Conservation (phyloP, 805 yeast species). For the Zygosaccharomyces rouxii region DNA sequence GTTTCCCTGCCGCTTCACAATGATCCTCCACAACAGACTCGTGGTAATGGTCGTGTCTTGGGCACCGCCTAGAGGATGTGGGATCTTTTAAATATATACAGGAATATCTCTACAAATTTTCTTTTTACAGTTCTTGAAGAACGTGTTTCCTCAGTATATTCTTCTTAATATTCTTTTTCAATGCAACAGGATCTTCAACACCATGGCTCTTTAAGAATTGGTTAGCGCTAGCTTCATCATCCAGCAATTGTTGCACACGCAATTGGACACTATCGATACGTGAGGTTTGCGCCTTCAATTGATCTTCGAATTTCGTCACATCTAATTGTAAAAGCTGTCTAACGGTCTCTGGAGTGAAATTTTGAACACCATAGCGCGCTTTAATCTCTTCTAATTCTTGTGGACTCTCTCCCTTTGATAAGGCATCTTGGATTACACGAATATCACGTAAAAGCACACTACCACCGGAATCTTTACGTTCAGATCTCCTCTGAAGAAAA, state of each 20-base stretch:
- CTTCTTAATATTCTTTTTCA: slow-evolving; percentile 56
- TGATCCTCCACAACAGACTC: slow-evolving; percentile 7
- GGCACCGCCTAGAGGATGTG: slow-evolving; percentile 12
- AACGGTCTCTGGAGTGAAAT: slow-evolving; percentile 44
- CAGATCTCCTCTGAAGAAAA: slow-evolving; percentile 49
- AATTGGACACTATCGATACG: slow-evolving; percentile 37
- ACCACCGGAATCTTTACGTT: slow-evolving; percentile 28
- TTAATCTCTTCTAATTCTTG: slow-evolving; percentile 39
- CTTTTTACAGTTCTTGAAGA: slow-evolving; percentile 20
- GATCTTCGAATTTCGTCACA: slow-evolving; percentile 30
- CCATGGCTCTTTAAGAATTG: slow-evolving; percentile 36
- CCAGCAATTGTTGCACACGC: slow-evolving; percentile 36
- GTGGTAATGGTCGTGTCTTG: slow-evolving; percentile 19
- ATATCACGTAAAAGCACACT: slow-evolving; percentile 31
- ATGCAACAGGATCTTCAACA: slow-evolving; percentile 35
- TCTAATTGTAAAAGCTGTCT: slow-evolving; percentile 39
- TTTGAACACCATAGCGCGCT: slow-evolving; percentile 42
- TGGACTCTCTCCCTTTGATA: slow-evolving; percentile 35
- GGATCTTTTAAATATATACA: slow-evolving; percentile 8
- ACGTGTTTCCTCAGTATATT: slow-evolving; percentile 68
- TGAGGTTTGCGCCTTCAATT: slow-evolving; percentile 25
- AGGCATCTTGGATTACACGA: slow-evolving; percentile 27
- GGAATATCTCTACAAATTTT: slow-evolving; percentile 5
- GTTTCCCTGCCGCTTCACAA: slow-evolving; percentile 18
- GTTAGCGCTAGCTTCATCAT: slow-evolving; percentile 36